A percentile compares a stretch with the other conserved stretches of the same genome.
Evolutionary conservation across 1,284 basidiomycete genomes (phyloP).

Genomic region (Rhodofomes roseus): DNA sequence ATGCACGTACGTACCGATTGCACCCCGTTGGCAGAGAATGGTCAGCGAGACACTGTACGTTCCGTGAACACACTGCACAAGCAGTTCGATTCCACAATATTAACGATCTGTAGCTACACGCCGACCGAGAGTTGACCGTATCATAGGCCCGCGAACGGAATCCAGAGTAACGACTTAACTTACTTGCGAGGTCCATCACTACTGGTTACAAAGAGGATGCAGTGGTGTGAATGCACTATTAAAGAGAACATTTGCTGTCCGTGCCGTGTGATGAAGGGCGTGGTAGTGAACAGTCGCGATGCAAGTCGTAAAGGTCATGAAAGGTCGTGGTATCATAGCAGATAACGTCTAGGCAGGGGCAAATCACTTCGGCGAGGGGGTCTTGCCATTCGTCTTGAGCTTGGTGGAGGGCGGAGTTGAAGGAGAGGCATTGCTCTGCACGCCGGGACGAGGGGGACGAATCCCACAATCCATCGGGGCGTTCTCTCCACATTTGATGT

Average conservation of each 20-base stretch:
- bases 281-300: neutral
- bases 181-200: constrained; percentile 1
- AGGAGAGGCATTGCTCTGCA: neutral
- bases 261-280: neutral
- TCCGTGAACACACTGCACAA: no score
- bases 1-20: no score
- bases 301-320: constrained; percentile 3
- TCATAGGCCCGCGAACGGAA: neutral
- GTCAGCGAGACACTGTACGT: no score
- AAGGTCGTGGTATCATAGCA: neutral
- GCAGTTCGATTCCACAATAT: neutral
- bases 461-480: constrained; percentile 12
- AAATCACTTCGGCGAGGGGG: neutral
- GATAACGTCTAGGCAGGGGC: neutral
- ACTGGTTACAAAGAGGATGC: neutral
- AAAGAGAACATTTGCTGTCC: neutral
- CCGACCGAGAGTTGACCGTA: neutral
- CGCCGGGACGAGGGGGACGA: constrained; percentile 3
- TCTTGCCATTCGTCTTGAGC: constrained; percentile 6
- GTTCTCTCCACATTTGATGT: constrained; percentile 11
- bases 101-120: neutral
- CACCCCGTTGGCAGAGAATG: no score
- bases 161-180: neutral
- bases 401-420: constrained; percentile 5
- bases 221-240: neutral